These are phyloP conservation scores for Podila minutissima DNA, from an alignment of 192 early-diverging fungal genomes.

Conservation along the genomic window DNA sequence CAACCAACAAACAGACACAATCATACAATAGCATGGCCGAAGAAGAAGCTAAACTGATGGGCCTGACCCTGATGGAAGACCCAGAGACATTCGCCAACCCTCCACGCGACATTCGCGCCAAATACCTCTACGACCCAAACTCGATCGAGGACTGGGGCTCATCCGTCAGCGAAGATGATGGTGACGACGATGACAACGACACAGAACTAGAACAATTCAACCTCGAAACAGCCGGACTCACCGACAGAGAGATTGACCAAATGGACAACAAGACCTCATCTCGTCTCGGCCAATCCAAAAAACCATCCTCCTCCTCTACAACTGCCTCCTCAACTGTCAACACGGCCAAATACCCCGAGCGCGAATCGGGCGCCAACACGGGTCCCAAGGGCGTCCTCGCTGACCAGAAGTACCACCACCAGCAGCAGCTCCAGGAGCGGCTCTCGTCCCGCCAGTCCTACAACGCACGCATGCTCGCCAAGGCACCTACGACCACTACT, in stretches of 20 bases:
- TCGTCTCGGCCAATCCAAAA: constrained; percentile 13
- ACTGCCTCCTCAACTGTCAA: not conserved
- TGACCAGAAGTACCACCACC: constrained; percentile 60
- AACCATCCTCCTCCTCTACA: not conserved
- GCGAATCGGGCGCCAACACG: constrained; percentile 52
- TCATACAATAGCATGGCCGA: constrained; percentile 14
- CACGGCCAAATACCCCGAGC: constrained; percentile 31
- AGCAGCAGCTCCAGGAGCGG: constrained; percentile 39
- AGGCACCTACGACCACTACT: constrained; percentile 59
- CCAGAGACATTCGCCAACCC: constrained; percentile 30
- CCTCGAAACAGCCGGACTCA: constrained; percentile 34
- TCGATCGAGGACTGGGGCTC: constrained; percentile 27
- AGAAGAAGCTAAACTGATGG: constrained; percentile 48
- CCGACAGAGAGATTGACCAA: constrained; percentile 24
- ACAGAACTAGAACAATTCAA: constrained; percentile 12
- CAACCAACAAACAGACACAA: not conserved
- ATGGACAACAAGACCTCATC: constrained; percentile 36
- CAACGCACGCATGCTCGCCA: constrained; percentile 57
- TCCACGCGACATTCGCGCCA: constrained; percentile 7
- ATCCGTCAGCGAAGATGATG: constrained; percentile 16
- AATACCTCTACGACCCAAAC: constrained; percentile 22
- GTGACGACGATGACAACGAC: not conserved
- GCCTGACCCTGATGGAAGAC: constrained; percentile 25
- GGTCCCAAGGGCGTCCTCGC: constrained; percentile 69
- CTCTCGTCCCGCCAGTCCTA: constrained; percentile 31